Evolutionary conservation across 2,329 filamentous ascomycete genomes (phyloP).

Genomic region (Penicillium rolfsii): DNA sequence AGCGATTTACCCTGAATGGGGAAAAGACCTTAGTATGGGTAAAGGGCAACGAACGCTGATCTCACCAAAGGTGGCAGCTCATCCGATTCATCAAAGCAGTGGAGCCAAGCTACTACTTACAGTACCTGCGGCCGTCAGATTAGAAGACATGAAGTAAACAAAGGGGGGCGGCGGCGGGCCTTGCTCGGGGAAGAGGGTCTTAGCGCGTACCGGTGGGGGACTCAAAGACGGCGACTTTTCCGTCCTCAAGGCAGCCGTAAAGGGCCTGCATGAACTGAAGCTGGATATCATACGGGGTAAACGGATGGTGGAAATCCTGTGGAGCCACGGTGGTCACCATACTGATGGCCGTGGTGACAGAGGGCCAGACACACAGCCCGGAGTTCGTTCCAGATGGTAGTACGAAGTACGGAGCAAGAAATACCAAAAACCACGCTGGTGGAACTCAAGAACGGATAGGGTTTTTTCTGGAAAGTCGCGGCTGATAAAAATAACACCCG

Average conservation of each 20-base stretch:
- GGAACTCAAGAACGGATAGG: background rate
- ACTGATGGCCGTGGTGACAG: conserved; percentile 2
- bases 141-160: conserved; percentile 12
- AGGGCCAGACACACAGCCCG: conserved; percentile 1
- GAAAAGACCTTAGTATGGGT: conserved; percentile 5
- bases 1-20: conserved; percentile 75
- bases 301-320: conserved; percentile 81
- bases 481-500: conserved; percentile 21
- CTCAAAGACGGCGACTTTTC: conserved; percentile 85
- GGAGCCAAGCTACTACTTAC: conserved; percentile 41
- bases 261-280: conserved; percentile 82
- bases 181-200: conserved; percentile 4
- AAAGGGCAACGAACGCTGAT: background rate
- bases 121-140: conserved; percentile 42
- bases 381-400: background rate
- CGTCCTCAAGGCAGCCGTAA: conserved; percentile 76
- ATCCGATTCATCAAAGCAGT: conserved; percentile 6
- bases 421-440: background rate
- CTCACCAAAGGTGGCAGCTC: background rate
- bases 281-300: conserved; percentile 84
- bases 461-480: conserved; percentile 18
- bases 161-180: background rate
- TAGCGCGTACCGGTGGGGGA: conserved; percentile 77
- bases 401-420: too few relatives aligned
- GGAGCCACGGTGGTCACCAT: conserved; percentile 36